Base-by-base conservation (phyloP, 2,329 filamentous ascomycete species). In the Zelopaecilomyces penicillatus region DNA sequence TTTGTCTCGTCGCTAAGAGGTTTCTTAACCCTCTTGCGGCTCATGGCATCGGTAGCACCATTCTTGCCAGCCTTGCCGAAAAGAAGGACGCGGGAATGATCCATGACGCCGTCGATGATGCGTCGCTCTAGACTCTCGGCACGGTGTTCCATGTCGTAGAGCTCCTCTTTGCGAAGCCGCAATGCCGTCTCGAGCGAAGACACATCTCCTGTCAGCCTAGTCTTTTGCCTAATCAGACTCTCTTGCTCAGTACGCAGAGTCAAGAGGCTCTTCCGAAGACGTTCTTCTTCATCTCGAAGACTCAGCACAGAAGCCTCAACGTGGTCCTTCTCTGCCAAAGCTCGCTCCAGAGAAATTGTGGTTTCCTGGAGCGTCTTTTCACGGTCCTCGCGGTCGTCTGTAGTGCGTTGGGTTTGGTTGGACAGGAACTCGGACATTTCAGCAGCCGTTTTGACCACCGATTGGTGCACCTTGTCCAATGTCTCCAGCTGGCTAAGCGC, bases 91-190 rank as follows among this genome's bases (percentile, higher is more conserved):
- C 91, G 85, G 19, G 91, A 96, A 62, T 97, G 91, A 56, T 97
- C 90, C 68, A 98, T 94, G 50, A 97, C 87, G 28, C 91, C 90
- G 53, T 97, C 91, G 30, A 98, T 70, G 54, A 98, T 95, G 28
- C 93, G 83, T 42, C 90, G 85, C 67, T 98, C 93, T 27, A 98
- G 74, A 4, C 81, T 79, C 62, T 96, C 89, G 3, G 91, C 93
- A 50, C 91, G 85, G 8, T 77, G 72, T 62, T 97, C 91, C 86
- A 98, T 96, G 28, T 85, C 76, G 38, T 87, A 81, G 47, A 98
- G 79, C 66, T 97, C 93, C 54, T 97, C 91, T 37, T 87, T 85
- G 44, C 93, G 85, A 45, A 97, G 82, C 12, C 84, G 80, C 30
- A 97, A 76, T 1, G 93, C 91, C 6, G 88, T 97, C 61, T 97